Base-by-base conservation (phyloP, 2,329 filamentous ascomycete genomes). In the Harringtonia lauricola region DNA sequence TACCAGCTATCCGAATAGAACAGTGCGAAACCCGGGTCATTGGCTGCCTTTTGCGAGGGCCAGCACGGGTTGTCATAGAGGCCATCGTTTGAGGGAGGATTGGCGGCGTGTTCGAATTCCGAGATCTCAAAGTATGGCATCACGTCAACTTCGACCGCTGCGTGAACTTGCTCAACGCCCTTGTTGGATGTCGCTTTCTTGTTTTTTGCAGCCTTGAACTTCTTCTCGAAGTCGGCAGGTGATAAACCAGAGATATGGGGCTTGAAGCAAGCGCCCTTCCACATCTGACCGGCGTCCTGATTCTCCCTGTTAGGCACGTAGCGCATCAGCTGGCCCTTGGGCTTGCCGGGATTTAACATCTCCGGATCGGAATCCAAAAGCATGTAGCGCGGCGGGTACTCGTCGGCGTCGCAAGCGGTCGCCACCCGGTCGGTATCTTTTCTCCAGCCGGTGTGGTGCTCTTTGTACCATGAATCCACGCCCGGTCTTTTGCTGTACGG, bases 281-380 rank as follows among this genome's bases (percentile, higher is more conserved):
- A 49, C 41, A 46, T 39, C 2, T 33, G 24, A 17, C 43, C 43
- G 28, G 41, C 48, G 5, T 28, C 31, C 24, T 36, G 29, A 22
- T 48, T 48, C 7, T 50, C 33, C 13, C 10, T 33, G 26, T 38
- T 35, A 7, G 46, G 41, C 15, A 50, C 12, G 31, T 39, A 49
- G 3, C 48, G 48, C 18, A 48, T 35, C 18, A 46, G 40, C 43
- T 49, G 45, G 40, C 48, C 45, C 18, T 14, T 22, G 8, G 39
- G 38, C 31, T 46, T 31, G 5, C 48, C 48, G 4, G 42, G 24
- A 9, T 47, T 40, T 14, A 39, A 6, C 18, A 31, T 39, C 4
- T 28, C 43, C 21, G 43, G 40, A 36, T 64, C 63, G 14, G 49
- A 55, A 3, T 58, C 55, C 37, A 59, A 34, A 5, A 48, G 22